Base-by-base conservation (phyloP, 148 eudicot genomes). In the Arbutus unedo region DNA sequence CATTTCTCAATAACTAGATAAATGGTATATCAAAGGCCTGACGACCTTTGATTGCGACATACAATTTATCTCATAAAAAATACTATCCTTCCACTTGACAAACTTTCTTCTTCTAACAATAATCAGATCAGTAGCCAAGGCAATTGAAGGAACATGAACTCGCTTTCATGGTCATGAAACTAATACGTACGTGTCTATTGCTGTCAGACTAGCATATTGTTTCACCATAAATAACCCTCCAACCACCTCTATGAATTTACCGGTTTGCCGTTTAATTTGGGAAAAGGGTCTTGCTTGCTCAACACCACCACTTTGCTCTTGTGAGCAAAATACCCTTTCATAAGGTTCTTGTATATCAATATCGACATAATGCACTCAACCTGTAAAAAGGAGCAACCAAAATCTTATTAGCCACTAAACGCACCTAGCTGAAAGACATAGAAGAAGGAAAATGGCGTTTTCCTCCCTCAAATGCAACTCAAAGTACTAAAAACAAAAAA, bases 241-340 rank as follows among this genome's bases (percentile, higher is more conserved):
- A 62, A 18, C 25, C 31, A 53, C 64, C 79, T 49, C 88, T 91
- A 94, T 1, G 93, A 86, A 76, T 85, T 89, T 71, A 94, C 95
- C 4, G 94, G 93, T 86, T 94, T 96, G 57, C 94, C 99, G 60
- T 86, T 88, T 86, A 93, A 83, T 82, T 89, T 96, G 48, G 99
- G 99, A 85, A 96, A 96, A 75, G 99, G 97, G 72, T 94, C 99
- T 88, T 96, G 98, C 82, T 96, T 96, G 89, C 99, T 96, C 48
- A 96, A 84, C 85, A 96, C 98, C 31, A 87, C 94, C 68, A 96
- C 99, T 90, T 96, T 96, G 82, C 94, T 93, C 87, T 96, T 96
- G 91, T 96, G 99, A 19, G 99, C 97, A 76, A 94, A 96, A 82
- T 96, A 96, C 67, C 99, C 99, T 86, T 96, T 96, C 72, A 96